Conservation (phyloP, 1,139 yeast genomes). For the Pichia sp. region DNA sequence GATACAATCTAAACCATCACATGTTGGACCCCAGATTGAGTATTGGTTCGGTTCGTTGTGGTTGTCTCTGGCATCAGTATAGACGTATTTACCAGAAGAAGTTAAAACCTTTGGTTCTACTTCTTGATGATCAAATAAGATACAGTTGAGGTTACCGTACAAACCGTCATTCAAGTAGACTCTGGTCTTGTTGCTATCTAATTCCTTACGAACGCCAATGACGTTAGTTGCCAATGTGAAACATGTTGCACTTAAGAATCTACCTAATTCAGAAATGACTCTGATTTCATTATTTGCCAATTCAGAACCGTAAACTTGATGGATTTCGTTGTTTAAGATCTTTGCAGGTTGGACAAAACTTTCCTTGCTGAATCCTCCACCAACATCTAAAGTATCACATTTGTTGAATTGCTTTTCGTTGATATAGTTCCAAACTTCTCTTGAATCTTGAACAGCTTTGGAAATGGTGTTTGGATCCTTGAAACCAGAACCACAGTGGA, state of each 20-base stretch:
- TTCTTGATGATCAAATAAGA: slow-evolving; percentile 85
- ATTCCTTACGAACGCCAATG: slow-evolving; percentile 65
- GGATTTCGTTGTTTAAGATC: slow-evolving; percentile 57
- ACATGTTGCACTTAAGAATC: slow-evolving; percentile 84
- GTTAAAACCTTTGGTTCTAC: slow-evolving; percentile 70
- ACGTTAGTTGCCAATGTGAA: slow-evolving; percentile 84
- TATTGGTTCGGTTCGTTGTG: slow-evolving; percentile 34
- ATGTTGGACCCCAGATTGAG: slow-evolving; percentile 97
- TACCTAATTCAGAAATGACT: slow-evolving; percentile 92
- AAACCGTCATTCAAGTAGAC: slow-evolving; percentile 93
- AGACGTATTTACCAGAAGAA: slow-evolving; percentile 47
- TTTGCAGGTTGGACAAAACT: slow-evolving; percentile 63
- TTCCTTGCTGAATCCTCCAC: slow-evolving; percentile 86
- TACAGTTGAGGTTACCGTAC: slow-evolving; percentile 93
- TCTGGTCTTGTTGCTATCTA: slow-evolving; percentile 37
- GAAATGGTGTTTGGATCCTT: slow-evolving; percentile 66
- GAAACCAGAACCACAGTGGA: slow-evolving; percentile 97
- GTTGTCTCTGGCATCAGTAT: background rate
- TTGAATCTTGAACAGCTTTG: slow-evolving; percentile 74
- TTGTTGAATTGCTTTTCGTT: slow-evolving; percentile 36
- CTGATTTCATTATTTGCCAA: slow-evolving; percentile 38
- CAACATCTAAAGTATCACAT: slow-evolving; percentile 69
- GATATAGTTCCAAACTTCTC: slow-evolving; percentile 65
- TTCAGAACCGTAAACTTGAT: slow-evolving; percentile 52
- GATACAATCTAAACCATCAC: slow-evolving; percentile 94